Evolutionary conservation across 768 basidiomycete genomes (phyloP).

Genomic region (Amanita rubescens): DNA sequence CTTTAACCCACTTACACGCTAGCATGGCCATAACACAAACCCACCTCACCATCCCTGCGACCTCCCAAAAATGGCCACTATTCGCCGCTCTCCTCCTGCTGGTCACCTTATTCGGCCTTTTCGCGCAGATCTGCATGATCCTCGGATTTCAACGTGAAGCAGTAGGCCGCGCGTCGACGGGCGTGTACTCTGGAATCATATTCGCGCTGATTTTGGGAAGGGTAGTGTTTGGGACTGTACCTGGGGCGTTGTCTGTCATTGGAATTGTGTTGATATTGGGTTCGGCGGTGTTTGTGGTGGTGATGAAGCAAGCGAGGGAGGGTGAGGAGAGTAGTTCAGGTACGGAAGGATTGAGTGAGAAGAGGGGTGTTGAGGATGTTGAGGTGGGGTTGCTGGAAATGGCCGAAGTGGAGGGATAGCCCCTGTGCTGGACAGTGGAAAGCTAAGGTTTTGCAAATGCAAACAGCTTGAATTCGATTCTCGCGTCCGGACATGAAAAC

Average conservation of each 20-base stretch:
- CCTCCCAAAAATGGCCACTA: slow-evolving; percentile 23
- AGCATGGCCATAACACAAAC: slow-evolving; percentile 38
- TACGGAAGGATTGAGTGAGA: too few relatives aligned
- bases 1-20: neutral
- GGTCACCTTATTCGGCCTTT: slow-evolving; percentile 47
- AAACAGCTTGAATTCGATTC: too few relatives aligned
- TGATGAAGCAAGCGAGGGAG: too few relatives aligned
- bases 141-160: slow-evolving; percentile 56
- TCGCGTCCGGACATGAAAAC: too few relatives aligned
- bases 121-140: slow-evolving; percentile 34
- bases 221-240: neutral
- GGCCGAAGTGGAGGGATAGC: too few relatives aligned
- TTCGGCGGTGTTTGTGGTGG: neutral
- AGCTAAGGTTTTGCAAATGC: too few relatives aligned
- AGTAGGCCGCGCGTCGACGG: slow-evolving; percentile 52
- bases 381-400: too few relatives aligned
- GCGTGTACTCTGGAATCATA: slow-evolving; percentile 33
- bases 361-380: too few relatives aligned
- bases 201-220: slow-evolving; percentile 4
- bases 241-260: neutral
- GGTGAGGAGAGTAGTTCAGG: too few relatives aligned
- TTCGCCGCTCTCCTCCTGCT: slow-evolving; percentile 40
- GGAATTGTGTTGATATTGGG: slow-evolving; percentile 1
- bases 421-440: too few relatives aligned
- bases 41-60: slow-evolving; percentile 39